Base-by-base conservation (phyloP, 108 stramenopile genomes). In the Cyclotella choctawhatcheeana region DNA sequence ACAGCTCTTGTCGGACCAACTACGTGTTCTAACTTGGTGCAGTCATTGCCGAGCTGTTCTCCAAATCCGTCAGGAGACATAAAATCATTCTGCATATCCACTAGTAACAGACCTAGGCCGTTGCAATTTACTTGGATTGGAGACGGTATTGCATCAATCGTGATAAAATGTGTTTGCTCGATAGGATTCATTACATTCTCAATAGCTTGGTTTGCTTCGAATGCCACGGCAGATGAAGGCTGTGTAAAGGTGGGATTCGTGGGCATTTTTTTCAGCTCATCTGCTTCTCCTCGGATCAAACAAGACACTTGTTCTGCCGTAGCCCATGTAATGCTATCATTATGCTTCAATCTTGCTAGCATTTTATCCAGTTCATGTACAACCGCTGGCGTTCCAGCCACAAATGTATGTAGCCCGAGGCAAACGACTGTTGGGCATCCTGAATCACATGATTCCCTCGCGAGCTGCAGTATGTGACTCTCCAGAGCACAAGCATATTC, bases 21-120 rank as follows among this genome's bases (percentile, higher is more conserved):
- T 17, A 85, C 85, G 24, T 44, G 65, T n/a, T 60, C 71, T 7
- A 93, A 60, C 44, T 79, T 81, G 25, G 77, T 48, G 8, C 85
- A 67, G 48, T 89, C 84, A 56, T 93, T 90, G 2, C 91, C 91
- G 18, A 93, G 67, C 14, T 43, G 34, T 32, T 83, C 89, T 10
- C 91, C 91, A 69, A 90, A 93, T 24, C 91, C 91, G 3, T 51
- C 60, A 16, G 66, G 81, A 12, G 60, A 67, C 17, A 90, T 44
- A 66, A 90, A 90, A 43, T 90, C 89, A 14, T 72, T 22, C 69
- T 89, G 84, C 29, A 82, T 62, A 37, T 85, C 79, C 47, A 85
- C 71, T 29, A 81, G 30, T 55, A 85, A 1, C 2, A 78, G 69
- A 34, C 51, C 76, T 3, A 53, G 6, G 51, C 55, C 56, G 13